Evolutionary conservation across 169 alveolate genomes (phyloP).

Genomic region (Theileria luwenshuni): DNA sequence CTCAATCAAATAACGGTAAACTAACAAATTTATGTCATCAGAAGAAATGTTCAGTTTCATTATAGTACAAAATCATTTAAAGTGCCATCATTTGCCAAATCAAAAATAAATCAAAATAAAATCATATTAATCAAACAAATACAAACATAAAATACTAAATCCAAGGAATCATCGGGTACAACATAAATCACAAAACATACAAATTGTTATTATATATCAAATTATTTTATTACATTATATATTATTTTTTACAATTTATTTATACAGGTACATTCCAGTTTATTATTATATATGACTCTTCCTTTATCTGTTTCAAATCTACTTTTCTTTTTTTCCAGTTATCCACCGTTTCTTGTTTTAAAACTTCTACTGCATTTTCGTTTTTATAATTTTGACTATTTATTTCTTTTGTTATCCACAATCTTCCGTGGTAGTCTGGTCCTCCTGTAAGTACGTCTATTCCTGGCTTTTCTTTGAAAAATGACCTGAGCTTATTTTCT

Average conservation of each 20-base stretch:
- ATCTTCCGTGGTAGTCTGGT: slow-evolving; percentile 46
- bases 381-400: slow-evolving; percentile 9
- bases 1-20: slow-evolving; percentile 85
- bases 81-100: neutral
- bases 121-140: neutral
- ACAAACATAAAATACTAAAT: neutral
- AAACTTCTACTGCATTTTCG: neutral
- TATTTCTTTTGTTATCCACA: slow-evolving; percentile 31
- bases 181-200: neutral
- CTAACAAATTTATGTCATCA: slow-evolving; percentile 85
- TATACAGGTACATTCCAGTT: slow-evolving; percentile 48
- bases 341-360: neutral
- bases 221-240: neutral
- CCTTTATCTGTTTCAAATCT: slow-evolving; percentile 23
- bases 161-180: slow-evolving; percentile 20
- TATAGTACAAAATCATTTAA: slow-evolving; percentile 20
- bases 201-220: neutral
- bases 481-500: slow-evolving; percentile 28
- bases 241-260: slow-evolving; percentile 1
- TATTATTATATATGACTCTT: slow-evolving; percentile 43
- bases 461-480: slow-evolving; percentile 22
- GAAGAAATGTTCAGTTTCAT: slow-evolving; percentile 86
- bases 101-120: neutral
- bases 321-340: neutral
- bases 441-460: slow-evolving; percentile 40